Conservation (phyloP, 257 asterid species). For the Rauvolfia tetraphylla region DNA sequence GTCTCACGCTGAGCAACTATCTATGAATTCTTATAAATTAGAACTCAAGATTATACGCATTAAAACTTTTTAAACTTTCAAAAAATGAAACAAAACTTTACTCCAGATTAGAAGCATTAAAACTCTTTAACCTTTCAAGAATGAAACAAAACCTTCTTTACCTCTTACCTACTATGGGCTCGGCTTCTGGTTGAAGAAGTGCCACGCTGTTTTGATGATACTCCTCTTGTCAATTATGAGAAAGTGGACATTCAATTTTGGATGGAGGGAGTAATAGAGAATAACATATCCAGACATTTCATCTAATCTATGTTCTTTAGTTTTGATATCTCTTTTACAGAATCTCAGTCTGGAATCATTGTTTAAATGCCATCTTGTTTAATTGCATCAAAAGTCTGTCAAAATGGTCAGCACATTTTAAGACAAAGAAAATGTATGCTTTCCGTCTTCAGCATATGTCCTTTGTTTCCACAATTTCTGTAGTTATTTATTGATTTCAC, state of each 20-base stretch:
- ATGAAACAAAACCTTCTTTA: neutral
- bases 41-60: neutral
- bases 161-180: neutral
- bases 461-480: neutral
- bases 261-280: neutral
- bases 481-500: neutral
- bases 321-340: neutral
- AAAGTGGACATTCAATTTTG: no score
- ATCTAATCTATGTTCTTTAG: neutral
- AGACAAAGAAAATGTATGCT: neutral
- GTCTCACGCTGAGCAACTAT: neutral
- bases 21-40: neutral
- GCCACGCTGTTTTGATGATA: neutral
- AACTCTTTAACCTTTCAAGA: neutral
- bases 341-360: neutral
- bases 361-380: neutral
- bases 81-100: neutral
- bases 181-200: neutral
- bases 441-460: neutral
- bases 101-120: neutral
- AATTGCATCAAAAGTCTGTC: neutral
- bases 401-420: neutral
- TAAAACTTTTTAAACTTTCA: neutral
- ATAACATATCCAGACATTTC: neutral
- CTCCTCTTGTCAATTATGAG: no score